Base-by-base conservation (phyloP, 805 yeast species). In the Metschnikowia proteae region DNA sequence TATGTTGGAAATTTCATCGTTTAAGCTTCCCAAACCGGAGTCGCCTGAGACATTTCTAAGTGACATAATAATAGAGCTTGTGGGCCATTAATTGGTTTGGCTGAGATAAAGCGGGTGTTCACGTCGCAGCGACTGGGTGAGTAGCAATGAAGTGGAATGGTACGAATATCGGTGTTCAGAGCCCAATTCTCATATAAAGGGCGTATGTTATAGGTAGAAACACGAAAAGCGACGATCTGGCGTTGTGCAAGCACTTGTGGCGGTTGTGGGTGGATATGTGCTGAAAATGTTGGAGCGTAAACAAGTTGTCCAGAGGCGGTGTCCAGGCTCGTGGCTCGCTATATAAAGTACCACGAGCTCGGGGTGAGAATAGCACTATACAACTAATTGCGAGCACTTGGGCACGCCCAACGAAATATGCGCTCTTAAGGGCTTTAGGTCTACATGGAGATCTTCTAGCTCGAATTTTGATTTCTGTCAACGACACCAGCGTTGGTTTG, bases 21-120 rank as follows among this genome's bases (percentile, higher is more conserved):
- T 49, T 32, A 56, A 50, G 41, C 58, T 54, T 35, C 51, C 44
- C 36, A 53, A 39, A 38, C 52, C 54, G n/a, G 48, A 40, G 43
- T 48, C 44, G 23, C 47, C 46, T 17, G 55, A 46, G 11, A 43
- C 46, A 32, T 22, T 22, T 35, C 29, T 43, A 22, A 30, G 43
- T n/a, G 43, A 31, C 43, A 40, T 40, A n/a, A 32, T 31, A 11
- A 30, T 25, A 30, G 13, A 40, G 43, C 36, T 40, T 13, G 43
- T 23, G 10, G 43, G 43, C 43, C 43, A 40, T 32, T 13, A 40
- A 31, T 7, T 31, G 13, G 25, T 38, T 3, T 27, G 41, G 17
- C 29, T 10, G 33, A 22, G 26, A 11, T 39, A 39, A 23, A 29
- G 28, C 23, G 35, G 11, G 26, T 26, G 36, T 40, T 40, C 43